Base-by-base conservation (phyloP, 1,284 basidiomycete genomes). In the Cryptococcus depauperatus region DNA sequence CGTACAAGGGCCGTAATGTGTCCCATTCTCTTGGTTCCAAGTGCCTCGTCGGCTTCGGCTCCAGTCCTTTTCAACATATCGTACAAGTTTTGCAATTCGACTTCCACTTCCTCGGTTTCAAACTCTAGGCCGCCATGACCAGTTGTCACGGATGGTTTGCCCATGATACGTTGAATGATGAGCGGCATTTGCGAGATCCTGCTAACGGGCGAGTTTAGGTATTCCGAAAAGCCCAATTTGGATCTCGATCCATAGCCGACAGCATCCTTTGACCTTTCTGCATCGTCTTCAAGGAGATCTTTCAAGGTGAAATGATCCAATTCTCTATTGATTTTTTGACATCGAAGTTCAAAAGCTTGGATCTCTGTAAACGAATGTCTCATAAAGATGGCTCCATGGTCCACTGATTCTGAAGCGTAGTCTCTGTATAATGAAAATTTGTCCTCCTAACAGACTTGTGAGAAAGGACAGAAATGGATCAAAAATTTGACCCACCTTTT, bases 171-270 rank as follows among this genome's bases (percentile, higher is more conserved):
- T 14, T 28, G 29, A 16, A 43, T 33, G 10, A 39, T 38, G n/a
- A 46, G 41, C 19, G 43, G 35, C 62, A 95, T 95, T 58, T 83
- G 85, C 76, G 88, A 91, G 37, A 92, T 82, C 33, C 88, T 75
- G 68, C 92, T 89, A 16, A 90, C 77, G 4, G 88, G 88, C 13
- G 32, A 14, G 23, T 37, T 18, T 19, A 37, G 35, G 21, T 19
- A 37, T 9, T 37, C 35, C 14, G 16, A 8, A 22, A 37, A 37
- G 16, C 23, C 19, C 6, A 37, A 22, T 33, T 18, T 14, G 7
- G n/a, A 18, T 19, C 18, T 19, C 16, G 35, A 37, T 22, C 16
- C 13, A 30, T 30, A 30, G 16, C 13, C 11, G 3, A 16, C 29
- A 3, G 29, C 13, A 16, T 13, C 16, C 3, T 11, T 11, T 16